Conservation (phyloP, 2,329 filamentous ascomycete genomes). For the Exophiala viscosa region DNA sequence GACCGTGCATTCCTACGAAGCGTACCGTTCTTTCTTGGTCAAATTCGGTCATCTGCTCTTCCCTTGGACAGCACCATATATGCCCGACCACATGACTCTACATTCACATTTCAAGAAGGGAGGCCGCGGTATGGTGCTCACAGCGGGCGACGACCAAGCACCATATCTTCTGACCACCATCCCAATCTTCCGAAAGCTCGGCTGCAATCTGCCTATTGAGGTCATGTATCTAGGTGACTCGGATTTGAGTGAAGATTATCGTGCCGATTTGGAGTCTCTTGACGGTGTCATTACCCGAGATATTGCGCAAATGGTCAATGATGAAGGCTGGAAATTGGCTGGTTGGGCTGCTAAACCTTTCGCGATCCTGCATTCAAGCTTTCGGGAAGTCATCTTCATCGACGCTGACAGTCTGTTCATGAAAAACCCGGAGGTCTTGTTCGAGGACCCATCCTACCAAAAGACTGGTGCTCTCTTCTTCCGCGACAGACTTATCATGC, state of each 20-base stretch:
- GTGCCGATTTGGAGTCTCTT: conserved; percentile 41
- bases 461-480: conserved; percentile 47
- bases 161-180: conserved; percentile 45
- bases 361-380: conserved; percentile 46
- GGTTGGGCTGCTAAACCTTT: conserved; percentile 49
- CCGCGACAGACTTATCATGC: conserved; percentile 44
- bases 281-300: conserved; percentile 45
- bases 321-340: conserved; percentile 43
- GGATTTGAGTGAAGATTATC: conserved; percentile 43
- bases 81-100: conserved; percentile 44
- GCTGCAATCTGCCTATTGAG: conserved; percentile 28
- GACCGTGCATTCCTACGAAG: conserved; percentile 42
- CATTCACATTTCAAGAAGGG: conserved; percentile 42
- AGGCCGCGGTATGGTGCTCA: conserved; percentile 44
- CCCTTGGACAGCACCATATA: conserved; percentile 38
- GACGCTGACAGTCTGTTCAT: conserved; percentile 47
- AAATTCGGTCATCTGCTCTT: conserved; percentile 38
- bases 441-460: conserved; percentile 42
- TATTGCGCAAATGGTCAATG: conserved; percentile 43
- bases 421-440: conserved; percentile 41
- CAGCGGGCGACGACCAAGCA: conserved; percentile 44
- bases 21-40: conserved; percentile 40
- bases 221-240: conserved; percentile 39
- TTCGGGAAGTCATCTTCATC: conserved; percentile 48
- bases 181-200: conserved; percentile 26